Evolutionary conservation across 495 filamentous ascomycete genomes (phyloP), one percentile per base, ranked within the genome.

Genomic region (Aspergillus coremiiformis): DNA sequence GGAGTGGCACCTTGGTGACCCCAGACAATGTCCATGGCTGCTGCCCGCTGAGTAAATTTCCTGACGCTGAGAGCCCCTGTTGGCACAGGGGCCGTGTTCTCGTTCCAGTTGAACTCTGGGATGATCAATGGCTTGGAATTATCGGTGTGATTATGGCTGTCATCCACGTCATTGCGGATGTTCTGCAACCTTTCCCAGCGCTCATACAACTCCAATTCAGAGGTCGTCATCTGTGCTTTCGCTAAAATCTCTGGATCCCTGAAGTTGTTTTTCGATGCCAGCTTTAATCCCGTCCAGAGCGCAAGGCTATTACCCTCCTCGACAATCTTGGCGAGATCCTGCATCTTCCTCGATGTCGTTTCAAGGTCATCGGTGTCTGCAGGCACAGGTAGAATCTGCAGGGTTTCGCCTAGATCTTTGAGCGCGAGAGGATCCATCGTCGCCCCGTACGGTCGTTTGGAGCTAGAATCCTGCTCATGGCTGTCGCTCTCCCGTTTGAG

Each of bases 1-100:
- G 63, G 57, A 1, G 55, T 58, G 20, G 63, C 57, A 9, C 58
- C 60, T 33, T 56, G 30, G 12, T 57, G 53, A 4, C 47, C 33
- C 59, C 61, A 67, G 41, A 67, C 43, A 5, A 63, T 43, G 49
- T 67, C 57, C 61, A 70, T 70, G 11, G 63, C 67, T 14, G 33
- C 55, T 10, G 63, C 63, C n/a, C 63, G 59, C 24, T 61, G 51
- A 3, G 49, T 27, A 26, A 64, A 64, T 11, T 49, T 63, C 35
- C 57, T 61, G n/a, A 55, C 22, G 23, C 55, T 57, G 11, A 56
- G 41, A 10, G 51, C 35, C 1, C 56, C 56, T 22, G 45, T 17
- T 0, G 53, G 52, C 4, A 67, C 39, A 3, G 53, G 47, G 0
- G 45, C 42, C 19, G 51, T 39, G 43, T 62, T 55, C 20, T 1